phyloP scores from a whole-genome alignment of 1,284 basidiomycete species.

The Clitocybe nebularis region DNA sequence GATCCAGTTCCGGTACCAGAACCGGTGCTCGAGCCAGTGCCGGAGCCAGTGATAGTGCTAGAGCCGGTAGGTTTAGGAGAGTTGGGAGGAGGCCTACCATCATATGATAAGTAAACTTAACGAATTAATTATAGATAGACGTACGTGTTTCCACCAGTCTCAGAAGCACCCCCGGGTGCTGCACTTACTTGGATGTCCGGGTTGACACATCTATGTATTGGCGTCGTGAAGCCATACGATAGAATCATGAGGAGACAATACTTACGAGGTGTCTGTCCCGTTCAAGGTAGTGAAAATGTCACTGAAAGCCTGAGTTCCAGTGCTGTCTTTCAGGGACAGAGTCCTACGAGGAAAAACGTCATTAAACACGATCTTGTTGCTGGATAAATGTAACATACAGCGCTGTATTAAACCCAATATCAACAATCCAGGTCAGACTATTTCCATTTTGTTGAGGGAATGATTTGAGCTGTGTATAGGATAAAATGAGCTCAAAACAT shows the following conservation, averaged over 20 bases:
- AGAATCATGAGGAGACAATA: neutral
- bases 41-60: slow-evolving; percentile 14
- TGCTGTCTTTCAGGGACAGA: slow-evolving; percentile 52
- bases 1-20: slow-evolving; percentile 9
- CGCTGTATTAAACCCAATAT: slow-evolving; percentile 45
- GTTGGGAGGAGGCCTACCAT: no score
- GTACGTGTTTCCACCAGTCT: slow-evolving; percentile 13
- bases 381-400: slow-evolving; percentile 41
- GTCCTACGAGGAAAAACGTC: slow-evolving; percentile 35
- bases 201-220: slow-evolving; percentile 21
- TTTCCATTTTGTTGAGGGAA: slow-evolving; percentile 47
- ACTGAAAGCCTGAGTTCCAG: slow-evolving; percentile 54
- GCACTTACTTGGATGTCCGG: slow-evolving; percentile 11
- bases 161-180: slow-evolving; percentile 7
- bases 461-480: slow-evolving; percentile 41
- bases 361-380: slow-evolving; percentile 4
- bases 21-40: slow-evolving; percentile 3
- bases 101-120: slow-evolving; percentile 4
- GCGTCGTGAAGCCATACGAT: neutral
- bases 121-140: slow-evolving; percentile 8
- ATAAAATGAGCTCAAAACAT: neutral
- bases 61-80: no score
- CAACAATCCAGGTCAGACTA: slow-evolving; percentile 58
- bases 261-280: slow-evolving; percentile 37
- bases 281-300: slow-evolving; percentile 48